Conservation (phyloP, 2,329 filamentous ascomycete species). For the Beauveria brongniartii region DNA sequence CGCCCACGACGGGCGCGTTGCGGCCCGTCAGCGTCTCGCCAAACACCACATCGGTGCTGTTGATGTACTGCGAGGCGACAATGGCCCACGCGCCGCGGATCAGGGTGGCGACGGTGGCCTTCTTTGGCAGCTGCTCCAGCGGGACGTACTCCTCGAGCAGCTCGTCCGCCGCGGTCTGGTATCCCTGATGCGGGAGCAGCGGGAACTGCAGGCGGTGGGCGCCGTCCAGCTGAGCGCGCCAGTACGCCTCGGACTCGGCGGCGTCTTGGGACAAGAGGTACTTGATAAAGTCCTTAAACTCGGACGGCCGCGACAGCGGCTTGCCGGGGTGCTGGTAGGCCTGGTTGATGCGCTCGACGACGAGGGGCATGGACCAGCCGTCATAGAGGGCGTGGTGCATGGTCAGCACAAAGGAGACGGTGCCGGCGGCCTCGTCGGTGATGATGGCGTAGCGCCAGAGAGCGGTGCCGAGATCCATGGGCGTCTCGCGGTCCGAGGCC, state of each 20-base stretch:
- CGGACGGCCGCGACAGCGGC: conserved; percentile 24
- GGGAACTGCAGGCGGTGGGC: conserved; percentile 41
- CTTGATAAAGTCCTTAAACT: conserved; percentile 42
- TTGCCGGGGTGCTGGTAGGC: conserved; percentile 28
- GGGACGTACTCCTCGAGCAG: conserved; percentile 45
- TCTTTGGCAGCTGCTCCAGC: conserved; percentile 24
- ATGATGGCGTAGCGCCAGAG: conserved; percentile 39
- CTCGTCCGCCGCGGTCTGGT: conserved; percentile 43
- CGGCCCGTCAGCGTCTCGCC: conserved; percentile 53
- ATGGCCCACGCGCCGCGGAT: conserved; percentile 54
- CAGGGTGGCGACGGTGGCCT: conserved; percentile 45
- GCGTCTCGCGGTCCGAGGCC: conserved; percentile 28
- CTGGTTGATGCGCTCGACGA: conserved; percentile 40
- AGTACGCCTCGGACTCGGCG: conserved; percentile 35
- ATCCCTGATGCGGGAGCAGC: conserved; percentile 35
- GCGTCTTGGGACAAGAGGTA: conserved; percentile 34
- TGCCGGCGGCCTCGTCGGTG: conserved; percentile 20
- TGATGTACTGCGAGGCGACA: conserved; percentile 44
- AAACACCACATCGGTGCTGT: conserved; percentile 46
- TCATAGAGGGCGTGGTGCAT: conserved; percentile 51
- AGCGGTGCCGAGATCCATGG: conserved; percentile 37
- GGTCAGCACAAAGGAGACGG: conserved; percentile 40
- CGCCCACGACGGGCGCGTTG: conserved; percentile 37
- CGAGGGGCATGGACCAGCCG: conserved; percentile 45
- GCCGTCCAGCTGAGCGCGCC: conserved; percentile 37